These are phyloP conservation scores for Ambrosia hybrid DNA, from an alignment of 140 eudicot genomes.

Conservation along the genomic window DNA sequence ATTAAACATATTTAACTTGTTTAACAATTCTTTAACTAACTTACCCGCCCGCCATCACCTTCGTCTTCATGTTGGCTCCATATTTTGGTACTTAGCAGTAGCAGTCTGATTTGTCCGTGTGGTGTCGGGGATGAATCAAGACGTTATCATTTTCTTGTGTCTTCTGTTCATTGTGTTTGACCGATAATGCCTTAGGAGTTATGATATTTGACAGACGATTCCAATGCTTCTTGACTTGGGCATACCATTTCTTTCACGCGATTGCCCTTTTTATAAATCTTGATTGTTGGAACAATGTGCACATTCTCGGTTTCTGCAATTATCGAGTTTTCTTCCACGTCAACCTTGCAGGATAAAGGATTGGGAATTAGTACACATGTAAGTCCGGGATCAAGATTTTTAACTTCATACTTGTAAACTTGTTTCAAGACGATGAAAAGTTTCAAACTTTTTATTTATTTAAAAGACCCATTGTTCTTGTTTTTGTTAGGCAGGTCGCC, in stretches of 20 bases:
- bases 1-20: neutral
- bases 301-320: constrained; percentile 59
- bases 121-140: neutral
- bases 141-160: neutral
- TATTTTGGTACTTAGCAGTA: neutral
- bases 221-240: constrained; percentile 69
- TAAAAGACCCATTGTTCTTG: too few species aligned
- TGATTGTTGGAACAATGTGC: constrained; percentile 61
- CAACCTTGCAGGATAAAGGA: constrained; percentile 48
- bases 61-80: neutral
- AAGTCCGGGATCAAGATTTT: too few species aligned
- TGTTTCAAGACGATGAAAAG: too few species aligned
- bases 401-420: too few species aligned
- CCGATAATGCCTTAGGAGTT: constrained; percentile 25
- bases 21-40: neutral
- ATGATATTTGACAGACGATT: constrained; percentile 66
- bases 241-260: constrained; percentile 61
- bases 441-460: too few species aligned
- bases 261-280: constrained; percentile 64
- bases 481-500: too few species aligned
- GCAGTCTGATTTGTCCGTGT: too few species aligned
- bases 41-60: neutral
- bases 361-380: neutral
- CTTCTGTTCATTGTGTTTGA: neutral
- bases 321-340: constrained; percentile 56